phyloP scores from a whole-genome alignment of 208 protist species.

The Crithidia sp. region DNA sequence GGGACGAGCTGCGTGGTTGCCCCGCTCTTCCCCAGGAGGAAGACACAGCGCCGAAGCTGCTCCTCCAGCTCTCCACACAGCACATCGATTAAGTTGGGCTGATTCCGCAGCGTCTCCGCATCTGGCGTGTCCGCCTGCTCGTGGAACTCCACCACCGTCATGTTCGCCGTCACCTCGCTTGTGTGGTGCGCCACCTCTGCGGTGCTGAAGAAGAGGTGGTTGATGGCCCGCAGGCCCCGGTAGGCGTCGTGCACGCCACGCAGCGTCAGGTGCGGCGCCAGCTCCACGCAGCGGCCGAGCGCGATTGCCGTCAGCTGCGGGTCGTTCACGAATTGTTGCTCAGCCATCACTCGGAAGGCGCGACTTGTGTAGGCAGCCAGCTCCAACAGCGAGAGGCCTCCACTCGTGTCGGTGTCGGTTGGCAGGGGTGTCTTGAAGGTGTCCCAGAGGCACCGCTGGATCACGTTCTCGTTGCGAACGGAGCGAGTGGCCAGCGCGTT shows the following conservation, averaged over 20 bases:
- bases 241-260: conserved; percentile 53
- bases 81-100: conserved; percentile 83
- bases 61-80: conserved; percentile 72
- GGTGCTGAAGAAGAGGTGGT: conserved; percentile 72
- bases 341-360: conserved; percentile 59
- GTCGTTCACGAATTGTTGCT: conserved; percentile 62
- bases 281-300: conserved; percentile 74
- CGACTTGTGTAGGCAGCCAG: conserved; percentile 53
- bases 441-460: conserved; percentile 65
- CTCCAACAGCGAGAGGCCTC: background rate
- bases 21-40: background rate
- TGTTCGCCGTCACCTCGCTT: conserved; percentile 29
- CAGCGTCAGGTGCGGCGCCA: conserved; percentile 46
- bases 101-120: conserved; percentile 44
- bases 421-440: conserved; percentile 57
- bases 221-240: conserved; percentile 48
- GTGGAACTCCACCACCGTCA: conserved; percentile 34
- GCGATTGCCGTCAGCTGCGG: conserved; percentile 69
- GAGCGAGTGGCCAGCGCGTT: conserved; percentile 28
- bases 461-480: conserved; percentile 70
- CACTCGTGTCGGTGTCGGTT: too few species aligned
- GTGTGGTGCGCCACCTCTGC: conserved; percentile 59
- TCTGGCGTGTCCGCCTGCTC: conserved; percentile 14
- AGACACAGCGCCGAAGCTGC: conserved; percentile 31
- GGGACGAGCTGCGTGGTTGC: background rate